Evolutionary conservation across 768 basidiomycete species (phyloP), one percentile per base, ranked within the genome.

Genomic region (Asterophora lycoperdoides): DNA sequence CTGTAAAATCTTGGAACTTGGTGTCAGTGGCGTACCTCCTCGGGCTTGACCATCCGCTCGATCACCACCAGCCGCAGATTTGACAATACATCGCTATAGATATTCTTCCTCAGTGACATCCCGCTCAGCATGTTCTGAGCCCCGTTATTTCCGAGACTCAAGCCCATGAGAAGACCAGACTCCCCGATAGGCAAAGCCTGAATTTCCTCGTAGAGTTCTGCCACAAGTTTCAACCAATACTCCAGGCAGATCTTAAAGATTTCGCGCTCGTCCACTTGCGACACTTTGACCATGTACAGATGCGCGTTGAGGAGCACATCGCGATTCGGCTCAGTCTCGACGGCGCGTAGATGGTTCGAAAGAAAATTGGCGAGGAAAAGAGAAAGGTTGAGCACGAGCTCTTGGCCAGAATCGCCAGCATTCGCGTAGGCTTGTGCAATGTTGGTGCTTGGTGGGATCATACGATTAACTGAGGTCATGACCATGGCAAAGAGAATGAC

Each of bases 231-330:
- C 46, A 84, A 67, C 92, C 96, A 99, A 70, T 98, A 99, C 63
- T 98, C 96, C 61, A 98, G 70, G 58, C 95, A 96, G 61, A 99
- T 96, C 71, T 99, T 99, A 83, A 98, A 98, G 55, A 99, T 89
- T 67, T 99, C 96, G 44, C 95, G 85, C 63, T 99, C 96, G 60
- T 99, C 95, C 30, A 99, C 96, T 57, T 93, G 93, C 0, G 92
- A 94, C 32, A 99, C 84, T 69, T 97, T 98, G 64, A 98, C 91
- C 81, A 99, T 92, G 70, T 98, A 99, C 23, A 95, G 73, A 67
- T 99, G 95, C 0, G 95, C 94, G 63, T 98, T 99, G 44, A 97
- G 80, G 20, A 99, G 76, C 0, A 98, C 86, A 59, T 95, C 93
- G 41, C 89, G 90, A 62, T 95, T 89, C 37, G 79, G 69, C 54